Conservation (phyloP, 768 basidiomycete species). For the Kwoniella shandongensis region DNA sequence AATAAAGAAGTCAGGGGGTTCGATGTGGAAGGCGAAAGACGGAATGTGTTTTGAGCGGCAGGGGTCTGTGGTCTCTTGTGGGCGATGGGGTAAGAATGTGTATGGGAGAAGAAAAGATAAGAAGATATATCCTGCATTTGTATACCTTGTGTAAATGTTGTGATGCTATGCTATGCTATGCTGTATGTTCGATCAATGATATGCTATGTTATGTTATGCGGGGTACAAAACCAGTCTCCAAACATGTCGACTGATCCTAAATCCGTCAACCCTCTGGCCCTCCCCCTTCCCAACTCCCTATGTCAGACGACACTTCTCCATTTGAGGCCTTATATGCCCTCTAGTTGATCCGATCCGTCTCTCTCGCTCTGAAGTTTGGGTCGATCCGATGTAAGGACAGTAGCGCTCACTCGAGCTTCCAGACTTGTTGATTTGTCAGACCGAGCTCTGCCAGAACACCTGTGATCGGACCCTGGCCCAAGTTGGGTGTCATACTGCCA, state of each 20-base stretch:
- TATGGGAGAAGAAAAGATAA: background rate
- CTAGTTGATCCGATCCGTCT: too few relatives aligned
- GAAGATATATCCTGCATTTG: background rate
- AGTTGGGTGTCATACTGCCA: conserved; percentile 31
- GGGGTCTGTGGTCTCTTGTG: too few relatives aligned
- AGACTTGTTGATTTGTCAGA: conserved; percentile 29
- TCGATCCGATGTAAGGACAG: too few relatives aligned
- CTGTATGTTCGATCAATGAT: background rate
- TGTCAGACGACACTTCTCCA: too few relatives aligned
- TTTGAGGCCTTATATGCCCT: too few relatives aligned
- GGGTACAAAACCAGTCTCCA: too few relatives aligned
- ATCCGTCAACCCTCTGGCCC: too few relatives aligned
- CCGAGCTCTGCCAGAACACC: conserved; percentile 43
- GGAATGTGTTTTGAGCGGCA: conserved; percentile 11
- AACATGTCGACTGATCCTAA: too few relatives aligned
- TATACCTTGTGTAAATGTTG: conserved; percentile 1
- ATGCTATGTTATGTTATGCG: too few relatives aligned
- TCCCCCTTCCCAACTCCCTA: too few relatives aligned
- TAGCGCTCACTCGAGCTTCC: conserved; percentile 44
- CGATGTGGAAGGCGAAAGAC: background rate
- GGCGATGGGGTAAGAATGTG: background rate
- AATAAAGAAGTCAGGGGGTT: background rate
- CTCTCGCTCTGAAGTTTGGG: too few relatives aligned
- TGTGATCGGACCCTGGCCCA: conserved; percentile 42
- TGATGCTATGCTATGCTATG: background rate